phyloP scores from a whole-genome alignment of 495 filamentous ascomycete species.

The Stereocaulon alpinum region DNA sequence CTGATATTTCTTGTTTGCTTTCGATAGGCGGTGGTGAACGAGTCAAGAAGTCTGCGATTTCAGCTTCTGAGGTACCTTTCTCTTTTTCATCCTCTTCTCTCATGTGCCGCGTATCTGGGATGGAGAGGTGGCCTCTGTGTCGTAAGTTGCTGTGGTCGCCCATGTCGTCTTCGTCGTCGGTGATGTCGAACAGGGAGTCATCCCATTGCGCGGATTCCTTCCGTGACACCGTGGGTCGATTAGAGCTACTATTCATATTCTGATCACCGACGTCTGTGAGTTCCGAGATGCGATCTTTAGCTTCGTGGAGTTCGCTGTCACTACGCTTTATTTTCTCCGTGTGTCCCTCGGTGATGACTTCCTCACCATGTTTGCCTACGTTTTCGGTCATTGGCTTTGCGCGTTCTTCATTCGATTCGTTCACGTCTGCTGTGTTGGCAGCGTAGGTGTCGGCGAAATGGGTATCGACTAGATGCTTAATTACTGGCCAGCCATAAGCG shows the following conservation, averaged over 20 bases:
- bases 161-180: constrained; percentile 25
- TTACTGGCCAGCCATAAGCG: constrained; percentile 93
- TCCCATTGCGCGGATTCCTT: constrained; percentile 34
- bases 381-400: constrained; percentile 34
- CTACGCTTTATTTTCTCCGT: constrained; percentile 9
- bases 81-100: not conserved
- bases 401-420: constrained; percentile 39
- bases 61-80: constrained; percentile 18
- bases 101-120: not conserved
- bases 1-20: not conserved
- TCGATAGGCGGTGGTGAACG: constrained; percentile 6
- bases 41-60: constrained; percentile 19
- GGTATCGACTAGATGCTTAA: constrained; percentile 85
- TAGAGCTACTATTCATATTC: constrained; percentile 16
- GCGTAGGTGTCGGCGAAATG: constrained; percentile 68
- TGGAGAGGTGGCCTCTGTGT: not conserved
- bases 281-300: constrained; percentile 20
- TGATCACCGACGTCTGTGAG: constrained; percentile 10
- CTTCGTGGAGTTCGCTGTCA: constrained; percentile 20
- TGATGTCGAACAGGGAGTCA: constrained; percentile 30
- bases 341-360: constrained; percentile 23
- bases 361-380: constrained; percentile 35
- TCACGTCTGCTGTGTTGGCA: constrained; percentile 48
- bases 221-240: constrained; percentile 18
- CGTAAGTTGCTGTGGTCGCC: not conserved